A percentile compares a stretch with the other conserved stretches of the same genome.
Evolutionary conservation across 2,329 filamentous ascomycete genomes (phyloP).

Genomic region (Trichoderma pleuroti): DNA sequence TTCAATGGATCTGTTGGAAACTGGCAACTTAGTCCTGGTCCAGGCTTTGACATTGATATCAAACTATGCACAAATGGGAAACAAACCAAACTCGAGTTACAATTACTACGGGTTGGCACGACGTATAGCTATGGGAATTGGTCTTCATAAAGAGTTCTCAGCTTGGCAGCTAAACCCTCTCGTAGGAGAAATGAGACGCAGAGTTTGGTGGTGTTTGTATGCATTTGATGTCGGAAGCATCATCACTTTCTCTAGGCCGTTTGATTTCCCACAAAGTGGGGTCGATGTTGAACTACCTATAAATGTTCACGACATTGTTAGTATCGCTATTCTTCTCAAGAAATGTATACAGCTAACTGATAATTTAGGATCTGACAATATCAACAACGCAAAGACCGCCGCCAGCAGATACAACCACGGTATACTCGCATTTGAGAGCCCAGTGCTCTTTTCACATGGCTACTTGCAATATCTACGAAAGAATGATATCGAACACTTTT

Average conservation of each 20-base stretch:
- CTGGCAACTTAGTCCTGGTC: constrained; percentile 32
- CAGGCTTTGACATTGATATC: constrained; percentile 31
- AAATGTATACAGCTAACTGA: background rate
- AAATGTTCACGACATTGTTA: background rate
- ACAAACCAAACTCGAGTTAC: constrained; percentile 47
- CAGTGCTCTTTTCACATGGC: background rate
- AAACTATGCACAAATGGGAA: constrained; percentile 46
- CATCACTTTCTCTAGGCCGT: constrained; percentile 37
- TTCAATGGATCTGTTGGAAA: constrained; percentile 33
- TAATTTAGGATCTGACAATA: background rate
- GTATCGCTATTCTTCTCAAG: background rate
- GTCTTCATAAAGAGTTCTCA: constrained; percentile 42
- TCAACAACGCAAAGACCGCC: background rate
- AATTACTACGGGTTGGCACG: constrained; percentile 46
- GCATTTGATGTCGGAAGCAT: constrained; percentile 45
- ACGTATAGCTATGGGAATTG: constrained; percentile 45
- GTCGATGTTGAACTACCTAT: background rate
- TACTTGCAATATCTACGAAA: background rate
- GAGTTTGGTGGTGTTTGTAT: constrained; percentile 44
- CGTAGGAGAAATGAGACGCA: constrained; percentile 32
- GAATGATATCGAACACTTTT: background rate
- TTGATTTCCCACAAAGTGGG: background rate
- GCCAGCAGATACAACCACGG: background rate
- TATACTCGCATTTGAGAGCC: background rate
- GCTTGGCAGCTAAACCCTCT: background rate